Evolutionary conservation across 257 asterid species (phyloP).

Genomic region (Solanum piurae): DNA sequence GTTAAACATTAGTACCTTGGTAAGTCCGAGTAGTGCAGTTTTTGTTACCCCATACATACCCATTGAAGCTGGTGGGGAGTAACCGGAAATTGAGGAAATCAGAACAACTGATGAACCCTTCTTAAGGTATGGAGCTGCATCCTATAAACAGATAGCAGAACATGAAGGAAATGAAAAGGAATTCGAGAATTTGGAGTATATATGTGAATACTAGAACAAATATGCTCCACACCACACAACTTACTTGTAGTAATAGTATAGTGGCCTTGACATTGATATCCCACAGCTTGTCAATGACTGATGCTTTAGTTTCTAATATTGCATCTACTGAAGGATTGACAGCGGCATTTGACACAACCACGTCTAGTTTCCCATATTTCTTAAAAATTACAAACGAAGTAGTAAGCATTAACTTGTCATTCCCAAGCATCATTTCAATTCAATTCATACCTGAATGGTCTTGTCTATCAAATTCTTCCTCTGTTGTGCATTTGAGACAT

Average conservation of each 20-base stretch:
- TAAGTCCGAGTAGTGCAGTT: constrained; percentile 88
- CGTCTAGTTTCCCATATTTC: constrained; percentile 88
- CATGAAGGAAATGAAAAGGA: background rate
- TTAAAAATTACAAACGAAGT: constrained; percentile 8
- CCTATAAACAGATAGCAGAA: constrained; percentile 24
- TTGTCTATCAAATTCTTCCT: constrained; percentile 63
- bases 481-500: constrained; percentile 71
- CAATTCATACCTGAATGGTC: constrained; percentile 47
- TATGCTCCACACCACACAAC: constrained; percentile 2
- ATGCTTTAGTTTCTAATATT: constrained; percentile 66
- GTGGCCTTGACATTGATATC: constrained; percentile 82
- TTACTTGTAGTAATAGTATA: constrained; percentile 73
- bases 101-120: constrained; percentile 69
- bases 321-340: constrained; percentile 68
- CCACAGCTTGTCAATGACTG: constrained; percentile 89
- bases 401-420: background rate
- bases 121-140: constrained; percentile 63
- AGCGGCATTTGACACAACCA: constrained; percentile 86
- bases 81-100: constrained; percentile 63
- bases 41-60: constrained; percentile 93
- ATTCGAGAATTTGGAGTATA: background rate
- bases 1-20: constrained; percentile 42
- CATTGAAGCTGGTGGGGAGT: constrained; percentile 43
- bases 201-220: background rate
- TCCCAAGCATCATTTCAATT: background rate